phyloP scores from a whole-genome alignment of 805 yeast species.

The Candida manassasensis region DNA sequence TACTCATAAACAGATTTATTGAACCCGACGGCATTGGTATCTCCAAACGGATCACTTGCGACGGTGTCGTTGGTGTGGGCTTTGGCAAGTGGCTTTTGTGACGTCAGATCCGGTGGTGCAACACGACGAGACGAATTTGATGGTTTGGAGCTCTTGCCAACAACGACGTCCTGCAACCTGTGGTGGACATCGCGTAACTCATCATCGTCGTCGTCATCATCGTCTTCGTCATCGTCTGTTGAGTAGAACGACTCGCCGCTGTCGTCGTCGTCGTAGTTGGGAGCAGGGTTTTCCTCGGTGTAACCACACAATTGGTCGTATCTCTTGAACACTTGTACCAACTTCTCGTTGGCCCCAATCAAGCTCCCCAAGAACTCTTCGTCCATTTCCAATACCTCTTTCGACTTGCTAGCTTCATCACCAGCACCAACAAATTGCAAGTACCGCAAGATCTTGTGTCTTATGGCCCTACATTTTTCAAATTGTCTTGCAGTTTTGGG shows the following conservation, averaged over 20 bases:
- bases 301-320: constrained; percentile 56
- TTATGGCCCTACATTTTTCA: constrained; percentile 65
- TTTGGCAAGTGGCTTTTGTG: constrained; percentile 15
- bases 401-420: constrained; percentile 22
- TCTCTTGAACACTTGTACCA: constrained; percentile 65
- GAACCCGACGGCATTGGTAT: constrained; percentile 18
- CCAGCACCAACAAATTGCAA: constrained; percentile 72
- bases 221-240: constrained; percentile 21
- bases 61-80: constrained; percentile 17
- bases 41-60: constrained; percentile 38
- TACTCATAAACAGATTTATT: constrained; percentile 15
- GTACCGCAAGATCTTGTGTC: constrained; percentile 76
- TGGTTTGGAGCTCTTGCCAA: constrained; percentile 9
- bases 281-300: constrained; percentile 36
- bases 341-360: constrained; percentile 84
- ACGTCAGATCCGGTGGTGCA: constrained; percentile 14
- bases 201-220: constrained; percentile 15
- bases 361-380: constrained; percentile 88
- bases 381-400: constrained; percentile 33
- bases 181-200: constrained; percentile 8
- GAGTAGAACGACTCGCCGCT: constrained; percentile 36
- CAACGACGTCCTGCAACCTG: constrained; percentile 10
- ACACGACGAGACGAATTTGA: constrained; percentile 28
- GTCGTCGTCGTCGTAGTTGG: constrained; percentile 23
- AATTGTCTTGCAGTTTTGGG: constrained; percentile 58